phyloP scores from a whole-genome alignment of 2,329 filamentous ascomycete genomes.

The Fusarium nurragi region DNA sequence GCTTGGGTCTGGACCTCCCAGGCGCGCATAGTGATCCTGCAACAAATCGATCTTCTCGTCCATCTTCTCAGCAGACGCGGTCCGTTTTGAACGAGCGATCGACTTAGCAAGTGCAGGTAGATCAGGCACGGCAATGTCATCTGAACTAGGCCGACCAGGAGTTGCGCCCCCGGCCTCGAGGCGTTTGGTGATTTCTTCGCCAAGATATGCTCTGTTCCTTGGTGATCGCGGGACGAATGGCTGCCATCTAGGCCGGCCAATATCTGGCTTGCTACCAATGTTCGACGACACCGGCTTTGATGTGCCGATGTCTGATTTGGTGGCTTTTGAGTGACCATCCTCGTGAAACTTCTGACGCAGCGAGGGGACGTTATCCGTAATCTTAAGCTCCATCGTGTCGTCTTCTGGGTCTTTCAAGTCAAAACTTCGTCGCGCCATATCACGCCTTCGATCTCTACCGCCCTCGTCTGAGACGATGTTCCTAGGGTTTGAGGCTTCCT shows the following conservation, averaged over 20 bases:
- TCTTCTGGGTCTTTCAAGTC: conserved; percentile 39
- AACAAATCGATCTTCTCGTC: conserved; percentile 56
- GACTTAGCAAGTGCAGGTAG: conserved; percentile 44
- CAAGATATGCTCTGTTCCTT: conserved; percentile 51
- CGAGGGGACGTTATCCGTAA: conserved; percentile 38
- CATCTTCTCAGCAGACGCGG: conserved; percentile 36
- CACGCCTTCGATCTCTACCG: conserved; percentile 4
- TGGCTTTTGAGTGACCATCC: conserved; percentile 35
- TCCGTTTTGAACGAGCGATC: conserved; percentile 31
- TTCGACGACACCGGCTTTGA: conserved; percentile 23
- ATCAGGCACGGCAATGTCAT: conserved; percentile 41
- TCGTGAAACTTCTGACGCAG: conserved; percentile 51
- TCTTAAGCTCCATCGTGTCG: conserved; percentile 32
- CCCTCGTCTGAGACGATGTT: not conserved
- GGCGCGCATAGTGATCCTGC: conserved; percentile 56
- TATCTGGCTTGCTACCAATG: conserved; percentile 40
- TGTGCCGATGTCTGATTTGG: conserved; percentile 26
- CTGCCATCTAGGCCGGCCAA: conserved; percentile 53
- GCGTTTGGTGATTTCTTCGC: conserved; percentile 47
- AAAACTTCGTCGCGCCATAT: conserved; percentile 42
- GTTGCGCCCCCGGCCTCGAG: conserved; percentile 45
- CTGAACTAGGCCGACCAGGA: conserved; percentile 33
- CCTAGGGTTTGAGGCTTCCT: conserved; percentile 11
- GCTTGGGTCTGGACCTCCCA: conserved; percentile 53
- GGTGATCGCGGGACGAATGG: conserved; percentile 55